phyloP scores from a whole-genome alignment of 2,329 filamentous ascomycete species.

The Albifimbria verrucaria region DNA sequence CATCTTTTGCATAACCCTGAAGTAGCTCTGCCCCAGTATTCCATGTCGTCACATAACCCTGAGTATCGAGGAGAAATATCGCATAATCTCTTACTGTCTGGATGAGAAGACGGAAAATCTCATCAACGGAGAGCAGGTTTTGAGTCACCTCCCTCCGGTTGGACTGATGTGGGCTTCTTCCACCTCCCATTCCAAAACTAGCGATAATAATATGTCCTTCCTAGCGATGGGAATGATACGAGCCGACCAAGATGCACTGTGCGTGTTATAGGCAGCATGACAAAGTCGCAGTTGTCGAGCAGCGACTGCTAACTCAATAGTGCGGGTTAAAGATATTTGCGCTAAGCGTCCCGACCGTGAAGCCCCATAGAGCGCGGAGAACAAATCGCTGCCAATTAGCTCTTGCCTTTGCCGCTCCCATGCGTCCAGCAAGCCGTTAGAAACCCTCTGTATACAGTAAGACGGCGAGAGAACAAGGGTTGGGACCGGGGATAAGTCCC shows the following conservation, averaged over 20 bases:
- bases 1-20: constrained; percentile 51
- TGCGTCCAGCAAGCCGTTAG: constrained; percentile 21
- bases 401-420: constrained; percentile 20
- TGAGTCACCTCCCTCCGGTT: constrained; percentile 6
- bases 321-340: constrained; percentile 17
- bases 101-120: constrained; percentile 39
- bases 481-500: constrained; percentile 27
- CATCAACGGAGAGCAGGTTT: constrained; percentile 38
- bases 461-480: constrained; percentile 26
- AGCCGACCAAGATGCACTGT: constrained; percentile 22
- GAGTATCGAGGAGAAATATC: constrained; percentile 58
- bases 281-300: constrained; percentile 20
- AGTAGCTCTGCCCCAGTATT: constrained; percentile 52
- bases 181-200: constrained; percentile 13
- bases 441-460: constrained; percentile 25
- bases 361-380: constrained; percentile 20
- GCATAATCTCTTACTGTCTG: constrained; percentile 61
- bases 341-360: constrained; percentile 20
- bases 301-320: constrained; percentile 26
- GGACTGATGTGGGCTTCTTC: neutral
- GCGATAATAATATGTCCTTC: constrained; percentile 20
- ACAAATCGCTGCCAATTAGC: constrained; percentile 23
- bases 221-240: constrained; percentile 30
- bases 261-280: constrained; percentile 12
- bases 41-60: constrained; percentile 55